phyloP scores from a whole-genome alignment of 208 protist species.

The Naegleria fowleri region DNA sequence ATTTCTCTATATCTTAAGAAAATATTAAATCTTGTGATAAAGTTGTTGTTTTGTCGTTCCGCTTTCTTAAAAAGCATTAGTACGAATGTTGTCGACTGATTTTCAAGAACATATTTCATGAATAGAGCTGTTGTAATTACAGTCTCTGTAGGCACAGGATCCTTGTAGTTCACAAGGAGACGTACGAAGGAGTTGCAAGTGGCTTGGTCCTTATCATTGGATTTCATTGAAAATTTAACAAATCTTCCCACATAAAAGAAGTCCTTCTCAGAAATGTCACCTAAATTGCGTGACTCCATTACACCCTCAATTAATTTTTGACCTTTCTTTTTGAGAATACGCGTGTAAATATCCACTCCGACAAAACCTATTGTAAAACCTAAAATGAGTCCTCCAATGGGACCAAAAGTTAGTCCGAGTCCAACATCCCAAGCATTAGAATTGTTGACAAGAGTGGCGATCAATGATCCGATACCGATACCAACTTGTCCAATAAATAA shows the following conservation, averaged over 20 bases:
- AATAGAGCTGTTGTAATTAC: not conserved
- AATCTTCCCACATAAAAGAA: not conserved
- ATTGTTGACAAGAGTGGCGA: not conserved
- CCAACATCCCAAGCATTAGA: not conserved
- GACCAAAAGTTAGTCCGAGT: not conserved
- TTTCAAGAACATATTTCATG: not conserved
- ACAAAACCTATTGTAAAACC: not conserved
- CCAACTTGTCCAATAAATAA: not conserved
- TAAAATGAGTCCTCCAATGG: not conserved
- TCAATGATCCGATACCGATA: not conserved
- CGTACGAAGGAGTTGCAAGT: not conserved
- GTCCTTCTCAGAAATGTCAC: not conserved
- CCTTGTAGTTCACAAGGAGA: not conserved
- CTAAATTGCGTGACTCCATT: not conserved
- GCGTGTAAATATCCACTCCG: not conserved
- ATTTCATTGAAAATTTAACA: not conserved
- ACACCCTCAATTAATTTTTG: not conserved
- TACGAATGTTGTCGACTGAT: not conserved
- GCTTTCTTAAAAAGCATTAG: not conserved
- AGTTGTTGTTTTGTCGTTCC: not conserved
- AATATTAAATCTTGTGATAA: not conserved
- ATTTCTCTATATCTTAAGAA: not conserved
- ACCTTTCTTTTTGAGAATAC: not conserved
- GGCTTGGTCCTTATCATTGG: not conserved
- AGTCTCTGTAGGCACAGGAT: not conserved